Conservation (phyloP, 352 stramenopile genomes). For the Peronospora tabacina region DNA sequence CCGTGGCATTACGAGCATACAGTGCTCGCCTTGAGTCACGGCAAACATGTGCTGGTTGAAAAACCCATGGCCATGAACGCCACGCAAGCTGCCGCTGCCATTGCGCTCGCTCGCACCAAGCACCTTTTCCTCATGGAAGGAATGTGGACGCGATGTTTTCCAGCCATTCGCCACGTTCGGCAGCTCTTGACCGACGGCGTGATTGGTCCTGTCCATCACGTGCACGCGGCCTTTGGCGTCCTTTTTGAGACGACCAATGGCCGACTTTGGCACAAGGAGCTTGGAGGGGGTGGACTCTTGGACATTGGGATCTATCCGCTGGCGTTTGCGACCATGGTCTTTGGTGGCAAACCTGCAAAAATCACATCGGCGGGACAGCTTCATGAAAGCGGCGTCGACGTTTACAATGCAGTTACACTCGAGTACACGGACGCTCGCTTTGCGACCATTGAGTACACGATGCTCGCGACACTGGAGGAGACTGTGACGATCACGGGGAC, state of each 20-base stretch:
- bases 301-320: conserved; percentile 79
- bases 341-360: conserved; percentile 40
- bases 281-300: conserved; percentile 67
- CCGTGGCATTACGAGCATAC: conserved; percentile 73
- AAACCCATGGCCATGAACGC: conserved; percentile 89
- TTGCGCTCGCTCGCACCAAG: conserved; percentile 52
- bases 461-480: conserved; percentile 53
- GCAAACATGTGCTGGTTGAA: conserved; percentile 90
- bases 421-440: conserved; percentile 50
- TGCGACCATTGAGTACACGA: conserved; percentile 59
- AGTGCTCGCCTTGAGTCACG: conserved; percentile 61
- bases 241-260: conserved; percentile 36
- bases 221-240: conserved; percentile 68
- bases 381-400: conserved; percentile 35
- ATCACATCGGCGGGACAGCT: conserved; percentile 28
- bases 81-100: conserved; percentile 61
- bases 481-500: conserved; percentile 65
- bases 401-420: conserved; percentile 58
- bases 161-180: conserved; percentile 48
- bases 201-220: conserved; percentile 64
- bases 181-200: conserved; percentile 41
- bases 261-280: conserved; percentile 56
- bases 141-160: conserved; percentile 86
- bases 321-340: conserved; percentile 54
- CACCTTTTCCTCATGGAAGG: conserved; percentile 79